A percentile compares a stretch with the other conserved stretches of the same genome.
Conservation (phyloP, 2,329 filamentous ascomycete species). For the Lizonia empirigonia region DNA sequence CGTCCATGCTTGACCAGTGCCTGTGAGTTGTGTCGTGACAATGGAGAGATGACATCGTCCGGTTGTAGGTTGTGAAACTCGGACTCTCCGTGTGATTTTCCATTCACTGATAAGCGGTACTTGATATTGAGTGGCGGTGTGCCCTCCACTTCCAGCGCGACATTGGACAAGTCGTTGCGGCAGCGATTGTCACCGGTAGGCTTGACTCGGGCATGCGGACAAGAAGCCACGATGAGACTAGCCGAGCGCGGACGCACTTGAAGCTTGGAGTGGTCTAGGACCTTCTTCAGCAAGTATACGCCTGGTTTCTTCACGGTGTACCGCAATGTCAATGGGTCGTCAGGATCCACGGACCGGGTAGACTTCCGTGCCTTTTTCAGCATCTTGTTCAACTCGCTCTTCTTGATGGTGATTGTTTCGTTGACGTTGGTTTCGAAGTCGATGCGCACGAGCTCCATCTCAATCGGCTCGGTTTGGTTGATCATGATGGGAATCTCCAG, state of each 20-base stretch:
- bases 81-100: slow-evolving; percentile 80
- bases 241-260: slow-evolving; percentile 79
- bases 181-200: slow-evolving; percentile 72
- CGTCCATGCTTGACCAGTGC: slow-evolving; percentile 63
- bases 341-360: slow-evolving; percentile 54
- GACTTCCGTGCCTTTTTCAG: slow-evolving; percentile 71
- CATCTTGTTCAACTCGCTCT: slow-evolving; percentile 75
- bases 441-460: slow-evolving; percentile 85
- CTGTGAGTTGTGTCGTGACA: slow-evolving; percentile 65
- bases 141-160: slow-evolving; percentile 81
- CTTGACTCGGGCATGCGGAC: slow-evolving; percentile 78
- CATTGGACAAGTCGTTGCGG: slow-evolving; percentile 83
- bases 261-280: slow-evolving; percentile 91
- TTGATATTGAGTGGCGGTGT: slow-evolving; percentile 91
- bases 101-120: slow-evolving; percentile 87
- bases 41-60: slow-evolving; percentile 79
- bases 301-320: slow-evolving; percentile 84
- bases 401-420: slow-evolving; percentile 77
- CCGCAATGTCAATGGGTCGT: slow-evolving; percentile 69
- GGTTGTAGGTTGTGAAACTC: slow-evolving; percentile 89
- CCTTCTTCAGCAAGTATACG: slow-evolving; percentile 81
- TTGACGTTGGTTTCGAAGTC: slow-evolving; percentile 82
- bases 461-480: slow-evolving; percentile 88
- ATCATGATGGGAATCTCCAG: slow-evolving; percentile 82
- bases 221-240: slow-evolving; percentile 83